Conservation (phyloP, 2,329 filamentous ascomycete genomes). For the Exophiala dermatitidis region DNA sequence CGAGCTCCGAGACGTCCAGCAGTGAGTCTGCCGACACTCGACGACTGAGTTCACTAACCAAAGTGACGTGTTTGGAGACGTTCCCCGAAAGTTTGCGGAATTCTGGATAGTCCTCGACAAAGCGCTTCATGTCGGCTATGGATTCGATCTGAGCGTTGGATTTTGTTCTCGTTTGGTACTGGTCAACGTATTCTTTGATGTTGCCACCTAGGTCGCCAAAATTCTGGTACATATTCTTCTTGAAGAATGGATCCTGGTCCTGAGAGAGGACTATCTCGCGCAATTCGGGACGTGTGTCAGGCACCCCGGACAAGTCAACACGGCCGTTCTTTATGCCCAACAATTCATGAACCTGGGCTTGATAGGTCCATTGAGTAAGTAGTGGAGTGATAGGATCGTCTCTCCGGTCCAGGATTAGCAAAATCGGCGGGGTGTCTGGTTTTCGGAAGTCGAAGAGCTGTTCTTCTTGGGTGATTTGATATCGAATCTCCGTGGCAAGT, state of each 20-base stretch:
- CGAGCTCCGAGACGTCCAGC: slow-evolving; percentile 92
- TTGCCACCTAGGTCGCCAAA: slow-evolving; percentile 93
- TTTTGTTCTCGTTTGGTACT: slow-evolving; percentile 97
- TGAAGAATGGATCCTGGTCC: slow-evolving; percentile 98
- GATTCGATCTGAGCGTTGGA: slow-evolving; percentile 94
- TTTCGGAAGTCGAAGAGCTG: slow-evolving; percentile 94
- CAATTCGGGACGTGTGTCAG: slow-evolving; percentile 76
- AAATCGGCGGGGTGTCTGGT: slow-evolving; percentile 86
- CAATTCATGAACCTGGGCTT: slow-evolving; percentile 98
- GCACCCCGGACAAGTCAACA: slow-evolving; percentile 76
- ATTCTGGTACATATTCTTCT: slow-evolving; percentile 98
- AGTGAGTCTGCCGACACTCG: slow-evolving; percentile 78
- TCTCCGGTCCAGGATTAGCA: slow-evolving; percentile 81
- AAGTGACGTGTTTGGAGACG: slow-evolving; percentile 94
- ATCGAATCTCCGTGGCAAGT: slow-evolving; percentile 82
- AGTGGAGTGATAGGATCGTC: slow-evolving; percentile 93
- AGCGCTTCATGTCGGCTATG: slow-evolving; percentile 97
- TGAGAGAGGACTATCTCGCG: slow-evolving; percentile 92
- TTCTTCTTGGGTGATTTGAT: slow-evolving; percentile 90
- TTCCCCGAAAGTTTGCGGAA: slow-evolving; percentile 96
- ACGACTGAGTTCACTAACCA: slow-evolving; percentile 87
- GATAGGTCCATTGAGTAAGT: slow-evolving; percentile 96
- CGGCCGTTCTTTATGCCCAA: slow-evolving; percentile 92
- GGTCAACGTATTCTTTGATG: slow-evolving; percentile 97
- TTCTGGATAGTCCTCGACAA: slow-evolving; percentile 97